Evolutionary conservation across 1,284 basidiomycete species (phyloP).

Genomic region (Leccinum pachyderme): DNA sequence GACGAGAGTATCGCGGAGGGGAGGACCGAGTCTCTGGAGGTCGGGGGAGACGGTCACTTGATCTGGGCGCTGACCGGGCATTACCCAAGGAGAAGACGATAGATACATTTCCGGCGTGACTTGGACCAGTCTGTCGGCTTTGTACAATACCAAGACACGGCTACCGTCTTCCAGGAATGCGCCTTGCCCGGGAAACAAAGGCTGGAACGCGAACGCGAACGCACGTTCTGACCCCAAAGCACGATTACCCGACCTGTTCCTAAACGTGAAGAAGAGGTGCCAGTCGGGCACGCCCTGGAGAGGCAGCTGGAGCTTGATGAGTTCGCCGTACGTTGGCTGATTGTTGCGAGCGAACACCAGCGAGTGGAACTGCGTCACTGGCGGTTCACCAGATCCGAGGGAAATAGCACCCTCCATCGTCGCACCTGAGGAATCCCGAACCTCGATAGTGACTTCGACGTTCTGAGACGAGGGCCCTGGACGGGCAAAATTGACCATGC

Average conservation of each 20-base stretch:
- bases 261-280: conserved; percentile 94
- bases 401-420: conserved; percentile 75
- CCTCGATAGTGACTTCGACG: conserved; percentile 88
- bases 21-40: conserved; percentile 62
- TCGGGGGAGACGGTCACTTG: conserved; percentile 60
- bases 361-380: conserved; percentile 80
- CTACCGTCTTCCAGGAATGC: conserved; percentile 91
- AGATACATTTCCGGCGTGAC: conserved; percentile 69
- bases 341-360: conserved; percentile 86
- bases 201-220: conserved; percentile 92
- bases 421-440: conserved; percentile 77
- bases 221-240: conserved; percentile 61
- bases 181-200: conserved; percentile 76
- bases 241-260: conserved; percentile 68
- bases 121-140: conserved; percentile 65
- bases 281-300: conserved; percentile 69
- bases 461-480: conserved; percentile 60
- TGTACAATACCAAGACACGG: conserved; percentile 83
- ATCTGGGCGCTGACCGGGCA: conserved; percentile 55
- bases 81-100: conserved; percentile 58
- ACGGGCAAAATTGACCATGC: conserved; percentile 60
- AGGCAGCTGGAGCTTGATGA: conserved; percentile 86
- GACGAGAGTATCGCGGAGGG: conserved; percentile 75
- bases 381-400: conserved; percentile 83
- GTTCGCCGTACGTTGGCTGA: conserved; percentile 89